Evolutionary conservation across 495 filamentous ascomycete genomes (phyloP), one percentile per base, ranked within the genome.

Genomic region (Lineolata rhizophorae): DNA sequence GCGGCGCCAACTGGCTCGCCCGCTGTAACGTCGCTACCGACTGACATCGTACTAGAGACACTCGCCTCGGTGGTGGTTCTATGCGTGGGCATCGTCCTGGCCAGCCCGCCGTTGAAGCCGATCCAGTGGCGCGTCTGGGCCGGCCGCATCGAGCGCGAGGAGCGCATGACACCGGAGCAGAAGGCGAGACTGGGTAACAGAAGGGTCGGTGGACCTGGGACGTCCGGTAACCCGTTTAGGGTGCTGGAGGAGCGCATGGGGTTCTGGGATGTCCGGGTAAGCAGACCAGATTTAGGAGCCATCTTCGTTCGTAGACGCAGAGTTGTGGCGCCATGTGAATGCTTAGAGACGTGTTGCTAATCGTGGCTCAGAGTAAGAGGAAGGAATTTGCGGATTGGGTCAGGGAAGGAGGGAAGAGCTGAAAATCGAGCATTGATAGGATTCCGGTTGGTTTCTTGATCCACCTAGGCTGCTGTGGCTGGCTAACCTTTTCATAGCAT

Each of bases 71-170:
- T 46, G 34, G 28, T 54, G 21, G 28, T 58, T n/a, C 40, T 58
- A 22, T 50, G 46, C 32, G 35, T 42, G 2, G 55, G 51, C 34
- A 46, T 59, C 14, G 53, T 59, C 8, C 34, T 54, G 2, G 32
- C 39, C 18, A 45, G 45, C 12, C 45, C 46, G 4, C 37, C 29
- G 8, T 40, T 59, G 24, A 46, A 49, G 30, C 55, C 55, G 12
- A 54, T 59, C 21, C 42, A 49, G 19, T 58, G 55, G 55, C 35
- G 40, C 17, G 39, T 40, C 9, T 59, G 55, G 55, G 46, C 55
- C 6, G 51, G 52, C 1, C 34, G 42, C 27, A 26, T 59, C 11
- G 43, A 52, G 41, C 26, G 36, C 14, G 44, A 46, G 35, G 38
- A 41, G 38, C 21, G 36, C 36, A 32, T 9, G 9, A 8, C 9